A percentile compares a stretch with the other conserved stretches of the same genome.
phyloP scores from a whole-genome alignment of 345 rosid genomes.

The Physaria fendleri region DNA sequence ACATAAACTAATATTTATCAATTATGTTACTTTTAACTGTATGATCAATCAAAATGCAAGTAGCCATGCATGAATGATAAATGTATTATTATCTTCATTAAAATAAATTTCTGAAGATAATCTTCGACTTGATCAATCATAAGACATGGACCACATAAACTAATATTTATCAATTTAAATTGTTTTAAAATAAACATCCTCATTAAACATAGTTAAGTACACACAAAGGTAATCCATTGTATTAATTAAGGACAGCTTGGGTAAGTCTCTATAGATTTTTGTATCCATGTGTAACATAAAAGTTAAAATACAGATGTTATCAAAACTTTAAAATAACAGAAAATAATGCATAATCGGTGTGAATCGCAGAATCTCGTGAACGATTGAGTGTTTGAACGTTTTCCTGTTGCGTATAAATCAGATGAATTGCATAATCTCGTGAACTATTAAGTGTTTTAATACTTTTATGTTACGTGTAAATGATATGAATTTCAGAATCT shows the following conservation, averaged over 20 bases:
- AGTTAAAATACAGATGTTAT: not conserved
- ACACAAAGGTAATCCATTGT: not conserved
- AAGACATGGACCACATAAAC: conserved; percentile 16
- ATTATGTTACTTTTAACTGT: not conserved
- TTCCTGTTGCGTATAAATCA: too few species aligned
- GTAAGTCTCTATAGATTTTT: not conserved
- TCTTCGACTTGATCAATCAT: conserved; percentile 4
- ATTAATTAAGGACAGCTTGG: not conserved
- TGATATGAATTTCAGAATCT: too few species aligned
- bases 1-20: conserved; percentile 7
- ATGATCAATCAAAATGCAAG: not conserved
- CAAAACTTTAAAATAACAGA: not conserved
- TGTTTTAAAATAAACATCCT: conserved; percentile 6
- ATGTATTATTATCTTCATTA: not conserved
- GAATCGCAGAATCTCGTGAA: too few species aligned
- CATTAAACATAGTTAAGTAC: not conserved
- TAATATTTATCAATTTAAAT: not conserved
- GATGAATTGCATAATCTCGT: too few species aligned
- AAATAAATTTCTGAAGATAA: not conserved
- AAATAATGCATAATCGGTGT: not conserved
- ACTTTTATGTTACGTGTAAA: too few species aligned
- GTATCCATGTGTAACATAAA: not conserved
- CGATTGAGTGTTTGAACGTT: too few species aligned
- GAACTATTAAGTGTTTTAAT: too few species aligned
- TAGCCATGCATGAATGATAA: not conserved